A percentile compares a stretch with the other conserved stretches of the same genome.
These are phyloP conservation scores for Leccinum subgranulosum DNA, from an alignment of 768 basidiomycete genomes.

Conservation along the genomic window DNA sequence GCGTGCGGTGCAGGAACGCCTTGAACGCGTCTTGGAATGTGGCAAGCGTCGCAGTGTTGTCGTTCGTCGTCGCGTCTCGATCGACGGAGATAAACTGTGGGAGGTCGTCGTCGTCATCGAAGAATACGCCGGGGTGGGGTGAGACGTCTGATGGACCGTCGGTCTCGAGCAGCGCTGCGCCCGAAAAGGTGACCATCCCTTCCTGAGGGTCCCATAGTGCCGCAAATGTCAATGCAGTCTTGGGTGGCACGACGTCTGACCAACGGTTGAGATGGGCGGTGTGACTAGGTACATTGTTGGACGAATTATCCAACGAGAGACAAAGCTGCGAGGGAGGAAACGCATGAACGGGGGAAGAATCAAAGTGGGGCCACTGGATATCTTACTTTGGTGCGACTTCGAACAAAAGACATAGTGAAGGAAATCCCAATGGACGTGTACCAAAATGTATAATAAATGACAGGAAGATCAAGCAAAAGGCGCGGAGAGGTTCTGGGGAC, in stretches of 20 bases:
- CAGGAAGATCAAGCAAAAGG: neutral
- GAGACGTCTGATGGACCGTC: constrained; percentile 14
- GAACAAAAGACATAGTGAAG: constrained; percentile 14
- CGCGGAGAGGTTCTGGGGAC: neutral
- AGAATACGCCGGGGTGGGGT: constrained; percentile 7
- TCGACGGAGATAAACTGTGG: constrained; percentile 14
- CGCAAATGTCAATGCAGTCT: constrained; percentile 55
- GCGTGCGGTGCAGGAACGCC: constrained; percentile 23
- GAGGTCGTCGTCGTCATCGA: constrained; percentile 16
- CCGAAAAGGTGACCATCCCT: constrained; percentile 57
- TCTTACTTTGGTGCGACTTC: constrained; percentile 24
- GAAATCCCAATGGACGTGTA: neutral
- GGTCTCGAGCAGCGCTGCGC: constrained; percentile 41
- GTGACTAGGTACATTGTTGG: constrained; percentile 6
- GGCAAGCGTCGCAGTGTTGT: constrained; percentile 22
- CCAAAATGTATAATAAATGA: neutral
- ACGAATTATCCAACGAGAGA: constrained; percentile 22
- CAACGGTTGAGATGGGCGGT: constrained; percentile 37
- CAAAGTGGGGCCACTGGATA: neutral
- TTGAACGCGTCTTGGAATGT: constrained; percentile 31
- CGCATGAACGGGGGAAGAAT: neutral
- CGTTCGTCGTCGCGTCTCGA: constrained; percentile 12
- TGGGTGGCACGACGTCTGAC: constrained; percentile 57
- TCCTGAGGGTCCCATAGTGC: constrained; percentile 58
- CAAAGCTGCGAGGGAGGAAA: constrained; percentile 14